Conservation (phyloP, 202 grass and related monocot genomes). For the Hordeum pubiflorum region DNA sequence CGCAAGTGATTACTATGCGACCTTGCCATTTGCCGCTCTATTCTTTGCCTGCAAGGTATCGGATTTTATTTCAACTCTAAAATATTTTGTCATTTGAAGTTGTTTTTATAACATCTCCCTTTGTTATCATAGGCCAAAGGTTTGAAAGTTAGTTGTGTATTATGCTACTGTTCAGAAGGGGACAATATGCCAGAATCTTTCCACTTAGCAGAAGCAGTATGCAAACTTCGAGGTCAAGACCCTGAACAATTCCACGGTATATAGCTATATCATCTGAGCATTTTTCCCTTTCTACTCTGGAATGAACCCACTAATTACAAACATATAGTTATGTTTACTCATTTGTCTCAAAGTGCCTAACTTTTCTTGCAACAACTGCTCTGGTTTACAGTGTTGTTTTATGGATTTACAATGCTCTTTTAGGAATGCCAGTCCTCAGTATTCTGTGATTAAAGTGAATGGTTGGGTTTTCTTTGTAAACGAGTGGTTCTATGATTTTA, state of each 20-base stretch:
- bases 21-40: constrained; percentile 64
- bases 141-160: constrained; percentile 75
- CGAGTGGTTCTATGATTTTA: constrained; percentile 11
- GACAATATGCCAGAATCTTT: constrained; percentile 93
- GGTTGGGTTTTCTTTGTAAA: not conserved
- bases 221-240: constrained; percentile 52
- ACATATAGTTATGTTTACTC: not conserved
- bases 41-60: constrained; percentile 65
- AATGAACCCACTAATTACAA: not conserved
- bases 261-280: not conserved
- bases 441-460: constrained; percentile 6
- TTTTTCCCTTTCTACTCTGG: not conserved
- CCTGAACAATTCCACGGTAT: constrained; percentile 64
- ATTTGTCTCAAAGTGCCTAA: not conserved
- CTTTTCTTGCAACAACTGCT: not conserved
- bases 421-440: not conserved
- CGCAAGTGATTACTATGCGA: constrained; percentile 48
- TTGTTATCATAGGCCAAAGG: constrained; percentile 51
- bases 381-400: not conserved
- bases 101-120: constrained; percentile 15
- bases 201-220: constrained; percentile 60
- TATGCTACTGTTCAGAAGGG: constrained; percentile 97
- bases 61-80: constrained; percentile 28
- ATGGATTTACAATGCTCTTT: not conserved
- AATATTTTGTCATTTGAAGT: constrained; percentile 14